Conservation (phyloP, 495 filamentous ascomycete genomes). For the Xylaria venustula region DNA sequence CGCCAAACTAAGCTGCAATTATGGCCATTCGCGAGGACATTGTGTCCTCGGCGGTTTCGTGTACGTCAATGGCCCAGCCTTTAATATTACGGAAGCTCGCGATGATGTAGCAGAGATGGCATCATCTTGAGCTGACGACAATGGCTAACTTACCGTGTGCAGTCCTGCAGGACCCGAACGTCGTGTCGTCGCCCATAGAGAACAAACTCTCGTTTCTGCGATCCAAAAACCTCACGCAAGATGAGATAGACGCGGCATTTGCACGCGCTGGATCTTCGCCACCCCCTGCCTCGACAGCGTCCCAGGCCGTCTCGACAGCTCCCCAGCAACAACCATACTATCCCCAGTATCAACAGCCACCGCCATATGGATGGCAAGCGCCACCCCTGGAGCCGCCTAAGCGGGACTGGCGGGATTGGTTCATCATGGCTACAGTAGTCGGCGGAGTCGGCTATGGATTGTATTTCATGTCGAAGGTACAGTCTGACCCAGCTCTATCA, state of each 20-base stretch:
- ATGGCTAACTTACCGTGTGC: conserved; percentile 19
- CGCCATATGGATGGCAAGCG: conserved; percentile 61
- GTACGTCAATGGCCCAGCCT: conserved; percentile 37
- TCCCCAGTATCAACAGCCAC: conserved; percentile 60
- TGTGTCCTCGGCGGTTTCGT: conserved; percentile 75
- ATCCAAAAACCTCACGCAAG: conserved; percentile 94
- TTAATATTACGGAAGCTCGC: not conserved
- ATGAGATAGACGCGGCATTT: conserved; percentile 86
- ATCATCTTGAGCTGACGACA: conserved; percentile 17
- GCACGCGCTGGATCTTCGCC: conserved; percentile 63
- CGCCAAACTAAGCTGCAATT: conserved; percentile 25
- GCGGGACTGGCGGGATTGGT: conserved; percentile 97
- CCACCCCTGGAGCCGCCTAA: conserved; percentile 70
- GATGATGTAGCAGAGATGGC: not conserved
- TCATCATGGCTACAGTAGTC: conserved; percentile 93
- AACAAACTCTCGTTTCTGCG: conserved; percentile 90
- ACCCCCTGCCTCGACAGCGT: conserved; percentile 45
- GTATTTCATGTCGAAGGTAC: conserved; percentile 82
- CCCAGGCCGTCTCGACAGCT: conserved; percentile 39
- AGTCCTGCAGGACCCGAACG: conserved; percentile 94
- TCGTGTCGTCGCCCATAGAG: conserved; percentile 85
- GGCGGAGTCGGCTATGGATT: conserved; percentile 81
- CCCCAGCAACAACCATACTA: conserved; percentile 61
- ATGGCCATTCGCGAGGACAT: conserved; percentile 86
- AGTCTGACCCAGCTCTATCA: not conserved